Percentiles rank a stretch among this genome's conserved stretches.
Evolutionary conservation across 129 eudicot species (phyloP).

Genomic region (Flaveria brownii): DNA sequence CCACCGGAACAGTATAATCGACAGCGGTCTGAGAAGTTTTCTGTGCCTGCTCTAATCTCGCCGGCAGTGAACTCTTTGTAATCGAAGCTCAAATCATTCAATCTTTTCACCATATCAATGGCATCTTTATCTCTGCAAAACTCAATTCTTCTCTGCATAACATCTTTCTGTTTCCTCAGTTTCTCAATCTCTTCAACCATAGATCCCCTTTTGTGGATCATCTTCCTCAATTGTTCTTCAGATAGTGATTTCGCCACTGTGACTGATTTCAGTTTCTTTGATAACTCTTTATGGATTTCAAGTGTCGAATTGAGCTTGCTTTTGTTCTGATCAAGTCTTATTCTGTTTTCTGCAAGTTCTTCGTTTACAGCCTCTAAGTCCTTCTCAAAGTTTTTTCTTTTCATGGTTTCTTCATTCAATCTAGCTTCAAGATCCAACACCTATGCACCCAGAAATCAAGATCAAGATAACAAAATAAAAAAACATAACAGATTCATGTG

Average conservation of each 20-base stretch:
- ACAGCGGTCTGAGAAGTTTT: conserved; percentile 47
- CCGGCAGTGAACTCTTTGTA: conserved; percentile 56
- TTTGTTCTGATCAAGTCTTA: conserved; percentile 49
- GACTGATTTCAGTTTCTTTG: conserved; percentile 54
- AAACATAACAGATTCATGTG: not conserved
- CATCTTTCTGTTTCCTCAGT: conserved; percentile 61
- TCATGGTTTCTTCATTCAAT: conserved; percentile 44
- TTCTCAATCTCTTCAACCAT: conserved; percentile 71
- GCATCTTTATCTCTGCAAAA: conserved; percentile 85
- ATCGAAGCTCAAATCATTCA: conserved; percentile 36
- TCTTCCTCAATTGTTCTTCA: conserved; percentile 55
- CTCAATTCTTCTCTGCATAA: conserved; percentile 64
- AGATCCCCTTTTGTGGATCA: conserved; percentile 41
- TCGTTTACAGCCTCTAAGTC: conserved; percentile 46
- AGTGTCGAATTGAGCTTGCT: conserved; percentile 53
- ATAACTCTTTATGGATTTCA: conserved; percentile 63
- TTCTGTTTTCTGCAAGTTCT: conserved; percentile 44
- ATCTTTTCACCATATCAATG: conserved; percentile 41
- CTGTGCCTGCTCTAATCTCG: conserved; percentile 69
- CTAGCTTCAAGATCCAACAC: conserved; percentile 54
- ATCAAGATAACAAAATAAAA: not conserved
- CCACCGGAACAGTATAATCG: conserved; percentile 54
- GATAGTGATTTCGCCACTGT: conserved; percentile 41
- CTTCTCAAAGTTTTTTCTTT: conserved; percentile 43
- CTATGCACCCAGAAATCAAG: conserved; percentile 32